Evolutionary conservation across 306 rosid species (phyloP), one percentile per base, ranked within the genome.

Genomic region (Lupinus albus): DNA sequence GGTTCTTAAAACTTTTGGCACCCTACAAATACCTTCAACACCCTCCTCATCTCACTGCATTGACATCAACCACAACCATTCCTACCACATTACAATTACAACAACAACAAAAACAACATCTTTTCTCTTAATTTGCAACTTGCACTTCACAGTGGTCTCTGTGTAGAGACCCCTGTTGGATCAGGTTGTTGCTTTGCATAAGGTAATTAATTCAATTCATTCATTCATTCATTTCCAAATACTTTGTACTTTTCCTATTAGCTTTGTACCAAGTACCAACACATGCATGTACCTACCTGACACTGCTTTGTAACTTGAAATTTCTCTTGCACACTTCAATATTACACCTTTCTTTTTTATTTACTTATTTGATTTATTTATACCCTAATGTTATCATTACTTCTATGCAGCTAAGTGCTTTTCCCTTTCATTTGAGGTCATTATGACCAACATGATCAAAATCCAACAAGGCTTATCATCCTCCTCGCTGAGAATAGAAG

Each of bases 11-110:
- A 47, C 71, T 38, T 85, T 76, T 78, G 46, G 76, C 74, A 11
- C 45, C 81, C 91, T 88, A 88, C 84, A 93, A 86, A 90, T 93
- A 90, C 84, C 72, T 2, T 44, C 87, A 67, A 45, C 56, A 84
- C 61, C 64, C 72, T 36, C 41, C 41, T 25, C 8, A 49, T 71
- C 44, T 58, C 56, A 18, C 41, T 7, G 33, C 78, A 68, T 53
- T 71, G 41, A 83, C 85, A 87, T 79, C 81, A 69, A 72, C 30
- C 30, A 25, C 84, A 84, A 51, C 80, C 65, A 52, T 44, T 57
- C 70, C 68, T 67, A 54, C 36, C 3, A 54, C 62, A n/a, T n/a
- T 51, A 25, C 30, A 25, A n/a, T n/a, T n/a, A n/a, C n/a, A n/a
- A n/a, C n/a, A n/a, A n/a, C n/a, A n/a, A n/a, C n/a, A n/a, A n/a